phyloP scores from a whole-genome alignment of 352 stramenopile species.

The Phytophthora melonis region DNA sequence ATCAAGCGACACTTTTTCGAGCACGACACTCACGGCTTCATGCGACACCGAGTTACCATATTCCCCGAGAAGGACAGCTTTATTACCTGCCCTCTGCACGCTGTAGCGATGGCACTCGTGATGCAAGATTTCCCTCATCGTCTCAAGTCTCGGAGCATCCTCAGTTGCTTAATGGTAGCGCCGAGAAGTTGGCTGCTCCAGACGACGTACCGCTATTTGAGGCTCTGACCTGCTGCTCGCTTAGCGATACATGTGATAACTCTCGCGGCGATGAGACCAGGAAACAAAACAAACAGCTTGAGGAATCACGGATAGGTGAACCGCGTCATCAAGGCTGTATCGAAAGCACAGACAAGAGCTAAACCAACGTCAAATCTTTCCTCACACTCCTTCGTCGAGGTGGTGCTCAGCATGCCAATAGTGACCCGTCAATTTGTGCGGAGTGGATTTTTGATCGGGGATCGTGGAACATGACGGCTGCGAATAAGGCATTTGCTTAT shows the following conservation, averaged over 20 bases:
- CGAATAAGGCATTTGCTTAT: constrained; percentile 19
- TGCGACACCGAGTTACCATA: too few species aligned
- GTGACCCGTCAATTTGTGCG: constrained; percentile 1
- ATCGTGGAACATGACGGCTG: constrained; percentile 13
- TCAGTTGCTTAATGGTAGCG: not conserved
- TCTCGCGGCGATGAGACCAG: not conserved
- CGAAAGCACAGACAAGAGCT: not conserved
- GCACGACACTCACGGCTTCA: too few species aligned
- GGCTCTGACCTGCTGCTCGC: not conserved
- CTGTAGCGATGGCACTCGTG: constrained; percentile 7
- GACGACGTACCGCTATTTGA: constrained; percentile 2
- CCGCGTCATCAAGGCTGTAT: constrained; percentile 4
- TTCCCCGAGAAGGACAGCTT: constrained; percentile 16
- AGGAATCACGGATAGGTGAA: constrained; percentile 8
- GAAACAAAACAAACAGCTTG: constrained; percentile 4
- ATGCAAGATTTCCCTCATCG: constrained; percentile 10
- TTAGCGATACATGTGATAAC: not conserved
- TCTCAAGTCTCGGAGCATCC: not conserved
- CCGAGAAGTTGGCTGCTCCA: not conserved
- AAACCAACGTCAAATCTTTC: constrained; percentile 1
- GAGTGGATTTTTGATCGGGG: constrained; percentile 21
- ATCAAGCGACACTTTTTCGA: too few species aligned
- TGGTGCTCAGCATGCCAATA: constrained; percentile 5
- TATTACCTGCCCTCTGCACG: constrained; percentile 10
- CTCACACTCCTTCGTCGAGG: constrained; percentile 7